Percentiles rank a stretch among this genome's conserved stretches.
These are phyloP conservation scores for Glarea lozoyensis DNA, from an alignment of 495 filamentous ascomycete species.

Conservation along the genomic window DNA sequence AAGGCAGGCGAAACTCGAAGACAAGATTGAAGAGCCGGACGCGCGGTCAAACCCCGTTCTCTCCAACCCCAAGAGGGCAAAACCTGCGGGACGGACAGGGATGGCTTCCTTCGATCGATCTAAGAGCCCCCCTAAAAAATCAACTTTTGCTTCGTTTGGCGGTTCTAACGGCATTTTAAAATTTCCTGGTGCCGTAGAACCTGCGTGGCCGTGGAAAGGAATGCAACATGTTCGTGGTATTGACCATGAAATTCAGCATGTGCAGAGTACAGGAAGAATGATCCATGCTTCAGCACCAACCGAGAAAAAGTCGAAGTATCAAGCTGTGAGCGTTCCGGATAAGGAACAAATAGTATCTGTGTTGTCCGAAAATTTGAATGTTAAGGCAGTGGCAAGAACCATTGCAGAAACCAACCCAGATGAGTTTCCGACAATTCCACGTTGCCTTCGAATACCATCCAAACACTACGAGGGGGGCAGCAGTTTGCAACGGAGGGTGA, in stretches of 20 bases:
- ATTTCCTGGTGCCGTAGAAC: slow-evolving; percentile 49
- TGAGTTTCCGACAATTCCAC: slow-evolving; percentile 28
- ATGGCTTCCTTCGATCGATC: background rate
- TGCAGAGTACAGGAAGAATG: background rate
- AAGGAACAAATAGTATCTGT: slow-evolving; percentile 35
- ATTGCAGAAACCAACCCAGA: slow-evolving; percentile 27
- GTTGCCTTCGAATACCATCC: slow-evolving; percentile 34
- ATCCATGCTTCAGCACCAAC: background rate
- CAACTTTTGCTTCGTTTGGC: slow-evolving; percentile 23
- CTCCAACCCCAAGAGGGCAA: background rate
- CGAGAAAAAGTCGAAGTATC: slow-evolving; percentile 41
- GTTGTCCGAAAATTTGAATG: slow-evolving; percentile 24
- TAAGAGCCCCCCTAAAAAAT: slow-evolving; percentile 11
- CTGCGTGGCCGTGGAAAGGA: slow-evolving; percentile 63
- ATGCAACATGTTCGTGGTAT: slow-evolving; percentile 50
- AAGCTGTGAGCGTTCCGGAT: slow-evolving; percentile 29
- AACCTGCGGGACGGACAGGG: background rate
- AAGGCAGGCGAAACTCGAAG: slow-evolving; percentile 1
- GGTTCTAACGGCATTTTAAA: slow-evolving; percentile 35
- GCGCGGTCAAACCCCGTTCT: background rate
- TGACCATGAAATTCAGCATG: slow-evolving; percentile 1
- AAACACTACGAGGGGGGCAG: slow-evolving; percentile 41
- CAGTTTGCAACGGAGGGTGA: slow-evolving; percentile 34
- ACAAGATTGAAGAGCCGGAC: background rate
- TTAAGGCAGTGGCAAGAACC: slow-evolving; percentile 17